Evolutionary conservation across 352 stramenopile genomes (phyloP).

Genomic region (Aphanomyces stellatus): DNA sequence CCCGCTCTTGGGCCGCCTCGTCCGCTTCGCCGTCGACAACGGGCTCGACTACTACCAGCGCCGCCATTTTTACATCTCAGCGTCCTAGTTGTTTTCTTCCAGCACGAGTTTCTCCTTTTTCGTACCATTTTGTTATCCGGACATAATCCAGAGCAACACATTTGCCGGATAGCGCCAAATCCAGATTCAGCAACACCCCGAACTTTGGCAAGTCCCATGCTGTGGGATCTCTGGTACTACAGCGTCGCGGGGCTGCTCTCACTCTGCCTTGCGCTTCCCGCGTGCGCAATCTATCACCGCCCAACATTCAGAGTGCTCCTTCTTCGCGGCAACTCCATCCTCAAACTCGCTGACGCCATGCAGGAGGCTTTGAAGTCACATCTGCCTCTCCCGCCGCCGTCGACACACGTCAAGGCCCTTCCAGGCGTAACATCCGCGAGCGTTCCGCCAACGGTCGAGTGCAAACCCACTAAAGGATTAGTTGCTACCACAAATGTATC

Average conservation of each 20-base stretch:
- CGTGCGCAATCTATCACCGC: neutral
- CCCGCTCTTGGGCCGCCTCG: slow-evolving; percentile 55
- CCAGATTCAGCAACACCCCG: neutral
- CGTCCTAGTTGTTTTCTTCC: slow-evolving; percentile 36
- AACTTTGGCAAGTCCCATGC: neutral
- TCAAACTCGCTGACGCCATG: neutral
- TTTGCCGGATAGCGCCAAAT: neutral
- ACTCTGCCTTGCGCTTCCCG: neutral
- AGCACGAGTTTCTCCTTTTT: neutral
- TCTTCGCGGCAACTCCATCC: neutral
- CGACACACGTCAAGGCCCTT: too few relatives aligned
- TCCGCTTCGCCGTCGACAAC: slow-evolving; percentile 57
- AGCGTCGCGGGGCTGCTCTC: neutral
- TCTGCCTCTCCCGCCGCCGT: neutral
- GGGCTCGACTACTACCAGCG: slow-evolving; percentile 81
- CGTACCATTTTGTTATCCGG: neutral
- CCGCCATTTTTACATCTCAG: slow-evolving; percentile 83
- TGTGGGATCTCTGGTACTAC: neutral
- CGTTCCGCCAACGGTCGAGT: neutral
- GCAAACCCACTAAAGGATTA: neutral
- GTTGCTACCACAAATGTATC: neutral
- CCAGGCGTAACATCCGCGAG: too few relatives aligned
- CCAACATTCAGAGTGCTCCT: neutral
- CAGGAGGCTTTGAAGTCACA: neutral
- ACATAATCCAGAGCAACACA: too few relatives aligned